These are phyloP conservation scores for Phytopythium chamaehyphon DNA, from an alignment of 352 stramenopile species.

Conservation along the genomic window DNA sequence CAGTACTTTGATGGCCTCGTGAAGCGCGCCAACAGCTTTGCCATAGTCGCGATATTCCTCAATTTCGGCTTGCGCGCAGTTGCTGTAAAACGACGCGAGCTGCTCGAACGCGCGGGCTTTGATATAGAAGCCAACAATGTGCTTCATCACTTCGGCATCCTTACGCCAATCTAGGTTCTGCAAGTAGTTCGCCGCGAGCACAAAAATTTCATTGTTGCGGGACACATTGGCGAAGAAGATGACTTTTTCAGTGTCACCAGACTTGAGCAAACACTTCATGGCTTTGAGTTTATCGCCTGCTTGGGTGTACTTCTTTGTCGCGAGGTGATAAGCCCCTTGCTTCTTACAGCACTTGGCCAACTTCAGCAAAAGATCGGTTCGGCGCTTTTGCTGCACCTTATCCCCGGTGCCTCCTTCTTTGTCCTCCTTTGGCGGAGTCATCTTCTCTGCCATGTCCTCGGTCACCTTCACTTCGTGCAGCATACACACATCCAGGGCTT, in stretches of 20 bases:
- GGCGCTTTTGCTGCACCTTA: conserved; percentile 43
- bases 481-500: conserved; percentile 90
- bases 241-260: conserved; percentile 93
- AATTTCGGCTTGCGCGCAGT: conserved; percentile 91
- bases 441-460: conserved; percentile 90
- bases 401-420: conserved; percentile 24
- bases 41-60: conserved; percentile 95
- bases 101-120: conserved; percentile 92
- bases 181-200: conserved; percentile 94
- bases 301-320: conserved; percentile 96
- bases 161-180: conserved; percentile 94
- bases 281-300: conserved; percentile 89
- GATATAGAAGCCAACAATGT: conserved; percentile 93
- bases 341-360: conserved; percentile 92
- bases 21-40: conserved; percentile 88
- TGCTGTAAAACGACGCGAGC: conserved; percentile 89
- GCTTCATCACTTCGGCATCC: conserved; percentile 89
- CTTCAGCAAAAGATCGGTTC: conserved; percentile 85
- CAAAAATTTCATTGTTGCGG: conserved; percentile 92
- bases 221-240: conserved; percentile 94
- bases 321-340: conserved; percentile 90
- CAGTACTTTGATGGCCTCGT: conserved; percentile 87
- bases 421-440: conserved; percentile 87
- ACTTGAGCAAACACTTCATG: conserved; percentile 95
- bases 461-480: conserved; percentile 87